These are phyloP conservation scores for Choanephora cucurbitarum DNA, from an alignment of 371 early-diverging fungal genomes.

Conservation along the genomic window DNA sequence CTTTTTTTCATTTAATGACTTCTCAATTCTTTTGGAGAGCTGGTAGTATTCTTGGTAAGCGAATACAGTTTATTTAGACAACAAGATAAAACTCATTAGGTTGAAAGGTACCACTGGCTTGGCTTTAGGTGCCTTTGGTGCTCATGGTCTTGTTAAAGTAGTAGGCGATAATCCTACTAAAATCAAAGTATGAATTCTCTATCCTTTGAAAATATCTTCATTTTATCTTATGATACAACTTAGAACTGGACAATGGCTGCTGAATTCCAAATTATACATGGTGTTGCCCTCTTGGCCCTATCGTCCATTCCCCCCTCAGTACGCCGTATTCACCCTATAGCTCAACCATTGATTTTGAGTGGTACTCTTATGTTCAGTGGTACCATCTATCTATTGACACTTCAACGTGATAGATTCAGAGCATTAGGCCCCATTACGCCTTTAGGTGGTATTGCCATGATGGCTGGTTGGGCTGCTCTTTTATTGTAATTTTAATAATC, in stretches of 20 bases:
- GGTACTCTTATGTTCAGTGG: constrained; percentile 74
- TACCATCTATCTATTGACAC: constrained; percentile 59
- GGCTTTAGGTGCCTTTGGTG: constrained; percentile 74
- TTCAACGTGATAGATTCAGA: constrained; percentile 45
- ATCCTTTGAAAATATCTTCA: too few relatives aligned
- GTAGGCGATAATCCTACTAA: constrained; percentile 62
- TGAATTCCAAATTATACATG: constrained; percentile 71
- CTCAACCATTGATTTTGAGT: constrained; percentile 53
- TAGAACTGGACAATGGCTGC: constrained; percentile 69
- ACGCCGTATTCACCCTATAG: constrained; percentile 43
- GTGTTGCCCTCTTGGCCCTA: constrained; percentile 63
- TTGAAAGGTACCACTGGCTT: constrained; percentile 67
- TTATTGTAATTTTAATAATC: constrained; percentile 43
- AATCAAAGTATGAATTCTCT: constrained; percentile 34
- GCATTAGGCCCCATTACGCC: constrained; percentile 76
- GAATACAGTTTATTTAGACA: too few relatives aligned
- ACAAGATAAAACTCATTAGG: too few relatives aligned
- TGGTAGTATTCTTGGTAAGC: constrained; percentile 51
- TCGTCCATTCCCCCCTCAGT: constrained; percentile 48
- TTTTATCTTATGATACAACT: background rate
- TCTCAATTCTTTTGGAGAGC: constrained; percentile 59
- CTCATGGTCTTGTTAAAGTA: constrained; percentile 71
- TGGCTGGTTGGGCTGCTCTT: constrained; percentile 76
- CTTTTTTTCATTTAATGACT: constrained; percentile 27
- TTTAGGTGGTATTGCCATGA: constrained; percentile 71